Evolutionary conservation across 345 rosid species (phyloP).

Genomic region (Cardamine chenopodiifolia): DNA sequence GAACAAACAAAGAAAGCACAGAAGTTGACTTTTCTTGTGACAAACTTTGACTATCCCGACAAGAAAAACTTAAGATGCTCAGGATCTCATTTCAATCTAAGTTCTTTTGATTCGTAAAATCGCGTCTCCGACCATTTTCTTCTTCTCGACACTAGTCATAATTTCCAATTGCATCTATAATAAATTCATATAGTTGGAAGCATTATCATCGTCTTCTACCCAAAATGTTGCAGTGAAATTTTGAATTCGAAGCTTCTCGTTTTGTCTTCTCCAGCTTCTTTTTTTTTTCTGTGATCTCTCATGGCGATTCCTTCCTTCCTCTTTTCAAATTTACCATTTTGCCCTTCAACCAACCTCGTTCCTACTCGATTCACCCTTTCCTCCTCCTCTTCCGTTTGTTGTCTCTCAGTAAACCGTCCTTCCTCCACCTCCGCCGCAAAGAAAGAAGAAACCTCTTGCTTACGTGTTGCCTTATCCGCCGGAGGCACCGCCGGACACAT

Average conservation of each 20-base stretch:
- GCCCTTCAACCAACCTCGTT: slow-evolving; percentile 27
- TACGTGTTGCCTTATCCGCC: slow-evolving; percentile 67
- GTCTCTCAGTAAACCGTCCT: slow-evolving; percentile 45
- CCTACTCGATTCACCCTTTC: slow-evolving; percentile 27
- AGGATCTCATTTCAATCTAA: background rate
- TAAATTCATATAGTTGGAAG: slow-evolving; percentile 1
- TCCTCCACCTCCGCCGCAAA: background rate
- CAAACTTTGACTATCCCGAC: slow-evolving; percentile 32
- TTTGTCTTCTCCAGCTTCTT: too few species aligned
- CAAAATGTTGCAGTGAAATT: slow-evolving; percentile 21
- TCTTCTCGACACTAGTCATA: slow-evolving; percentile 3
- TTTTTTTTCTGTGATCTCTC: slow-evolving; percentile 4
- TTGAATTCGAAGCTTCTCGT: background rate
- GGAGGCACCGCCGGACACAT: slow-evolving; percentile 91
- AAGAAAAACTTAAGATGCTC: slow-evolving; percentile 5
- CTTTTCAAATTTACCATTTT: slow-evolving; percentile 27
- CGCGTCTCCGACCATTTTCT: slow-evolving; percentile 23
- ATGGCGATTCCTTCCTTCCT: slow-evolving; percentile 45
- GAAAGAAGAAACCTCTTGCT: background rate
- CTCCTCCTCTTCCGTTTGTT: slow-evolving; percentile 23
- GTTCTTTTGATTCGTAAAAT: slow-evolving; percentile 1
- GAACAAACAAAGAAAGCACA: slow-evolving; percentile 6
- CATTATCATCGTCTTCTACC: slow-evolving; percentile 13
- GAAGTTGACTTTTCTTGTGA: background rate
- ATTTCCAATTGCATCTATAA: background rate